These are phyloP conservation scores for Parmelia sp. DNA, from an alignment of 495 filamentous ascomycete species.

Conservation along the genomic window DNA sequence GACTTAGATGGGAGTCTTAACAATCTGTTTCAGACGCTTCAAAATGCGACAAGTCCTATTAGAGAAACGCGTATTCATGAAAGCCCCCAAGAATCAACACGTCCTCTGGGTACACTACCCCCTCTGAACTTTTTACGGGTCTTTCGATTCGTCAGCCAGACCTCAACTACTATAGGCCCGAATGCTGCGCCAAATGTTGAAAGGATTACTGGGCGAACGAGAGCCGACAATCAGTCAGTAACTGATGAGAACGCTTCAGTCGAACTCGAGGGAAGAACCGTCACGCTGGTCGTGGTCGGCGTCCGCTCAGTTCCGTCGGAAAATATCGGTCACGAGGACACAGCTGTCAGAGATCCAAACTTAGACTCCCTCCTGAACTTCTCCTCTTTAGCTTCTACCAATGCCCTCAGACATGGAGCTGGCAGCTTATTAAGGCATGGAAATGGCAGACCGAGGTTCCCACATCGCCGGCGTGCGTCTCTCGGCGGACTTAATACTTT, in stretches of 20 bases:
- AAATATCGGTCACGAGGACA: conserved; percentile 42
- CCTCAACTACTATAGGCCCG: conserved; percentile 31
- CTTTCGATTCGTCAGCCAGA: conserved; percentile 51
- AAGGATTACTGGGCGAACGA: conserved; percentile 20
- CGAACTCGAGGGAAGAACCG: conserved; percentile 52
- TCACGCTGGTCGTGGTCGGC: conserved; percentile 66
- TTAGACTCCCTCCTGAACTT: conserved; percentile 45
- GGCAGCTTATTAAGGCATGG: conserved; percentile 33
- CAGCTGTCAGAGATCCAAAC: conserved; percentile 38
- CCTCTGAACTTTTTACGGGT: conserved; percentile 56
- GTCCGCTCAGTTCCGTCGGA: conserved; percentile 61
- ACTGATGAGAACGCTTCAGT: conserved; percentile 41
- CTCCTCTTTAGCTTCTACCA: conserved; percentile 56
- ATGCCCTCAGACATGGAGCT: conserved; percentile 39
- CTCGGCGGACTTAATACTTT: conserved; percentile 40
- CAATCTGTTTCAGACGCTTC: conserved; percentile 51
- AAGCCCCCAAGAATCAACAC: conserved; percentile 26
- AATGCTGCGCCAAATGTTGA: conserved; percentile 24
- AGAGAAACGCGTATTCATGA: conserved; percentile 27
- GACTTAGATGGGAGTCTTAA: conserved; percentile 52
- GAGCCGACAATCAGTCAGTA: conserved; percentile 27
- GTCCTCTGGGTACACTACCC: conserved; percentile 32
- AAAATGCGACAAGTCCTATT: conserved; percentile 44
- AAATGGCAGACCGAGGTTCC: conserved; percentile 46
- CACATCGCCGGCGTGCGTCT: conserved; percentile 46